Percentiles rank a stretch among this genome's conserved stretches.
Conservation (phyloP, 179 eudicot genomes). For the Drosera spatulata region DNA sequence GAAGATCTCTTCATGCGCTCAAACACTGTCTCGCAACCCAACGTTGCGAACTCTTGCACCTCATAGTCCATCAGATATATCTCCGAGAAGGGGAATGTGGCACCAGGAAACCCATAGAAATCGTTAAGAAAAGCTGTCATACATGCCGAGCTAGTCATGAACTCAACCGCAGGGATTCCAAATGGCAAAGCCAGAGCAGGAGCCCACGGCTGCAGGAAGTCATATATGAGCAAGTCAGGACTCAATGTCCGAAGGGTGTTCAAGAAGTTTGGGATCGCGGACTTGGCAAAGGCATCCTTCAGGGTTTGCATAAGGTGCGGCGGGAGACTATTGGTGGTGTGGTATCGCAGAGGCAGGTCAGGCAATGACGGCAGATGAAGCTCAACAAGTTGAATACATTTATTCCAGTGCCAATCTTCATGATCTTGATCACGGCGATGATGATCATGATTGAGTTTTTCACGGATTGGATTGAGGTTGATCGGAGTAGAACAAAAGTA, state of each 20-base stretch:
- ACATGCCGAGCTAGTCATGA: conserved; percentile 6
- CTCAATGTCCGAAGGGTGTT: conserved; percentile 5
- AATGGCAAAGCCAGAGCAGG: conserved; percentile 4
- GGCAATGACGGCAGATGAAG: conserved; percentile 8
- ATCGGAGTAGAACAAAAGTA: conserved; percentile 13
- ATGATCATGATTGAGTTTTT: neutral
- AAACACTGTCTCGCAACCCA: neutral
- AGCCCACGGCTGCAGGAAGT: conserved; percentile 15
- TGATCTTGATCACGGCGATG: neutral
- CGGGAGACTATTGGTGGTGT: conserved; percentile 22
- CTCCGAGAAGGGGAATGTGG: conserved; percentile 3
- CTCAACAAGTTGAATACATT: conserved; percentile 11
- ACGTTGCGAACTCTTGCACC: neutral
- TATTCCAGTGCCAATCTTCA: too few species aligned
- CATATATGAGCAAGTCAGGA: conserved; percentile 16
- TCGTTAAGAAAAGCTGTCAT: conserved; percentile 7
- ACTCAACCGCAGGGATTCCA: conserved; percentile 13
- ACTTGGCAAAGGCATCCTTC: conserved; percentile 10
- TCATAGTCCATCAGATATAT: conserved; percentile 3
- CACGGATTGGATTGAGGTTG: conserved; percentile 8
- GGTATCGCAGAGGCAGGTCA: conserved; percentile 10
- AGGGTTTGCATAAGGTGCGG: conserved; percentile 15
- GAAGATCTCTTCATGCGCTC: conserved; percentile 3
- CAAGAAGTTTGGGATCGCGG: conserved; percentile 3
- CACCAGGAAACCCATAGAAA: neutral